Percentiles rank a stretch among this genome's conserved stretches.
Evolutionary conservation across 495 filamentous ascomycete genomes (phyloP).

Genomic region (Sphaerosporella brunnea): DNA sequence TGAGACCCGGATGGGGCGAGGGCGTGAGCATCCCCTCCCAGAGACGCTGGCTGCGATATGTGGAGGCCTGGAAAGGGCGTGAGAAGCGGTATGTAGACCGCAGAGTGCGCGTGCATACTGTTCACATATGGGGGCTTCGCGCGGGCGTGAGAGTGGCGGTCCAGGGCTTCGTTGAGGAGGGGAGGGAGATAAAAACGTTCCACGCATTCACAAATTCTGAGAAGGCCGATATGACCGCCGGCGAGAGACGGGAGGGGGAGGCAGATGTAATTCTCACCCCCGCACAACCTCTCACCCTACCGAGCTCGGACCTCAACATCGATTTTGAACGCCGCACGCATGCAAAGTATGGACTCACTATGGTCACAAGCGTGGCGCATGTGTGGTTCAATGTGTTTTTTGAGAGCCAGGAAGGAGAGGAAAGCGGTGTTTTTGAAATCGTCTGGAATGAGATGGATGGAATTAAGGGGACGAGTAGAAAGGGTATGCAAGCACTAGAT

Average conservation of each 20-base stretch:
- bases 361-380: slow-evolving; percentile 84
- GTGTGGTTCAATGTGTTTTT: slow-evolving; percentile 96
- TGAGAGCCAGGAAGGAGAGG: slow-evolving; percentile 46
- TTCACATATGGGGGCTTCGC: slow-evolving; percentile 77
- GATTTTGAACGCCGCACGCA: slow-evolving; percentile 68
- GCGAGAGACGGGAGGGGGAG: slow-evolving; percentile 31
- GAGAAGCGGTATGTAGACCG: slow-evolving; percentile 66
- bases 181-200: slow-evolving; percentile 65
- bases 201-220: slow-evolving; percentile 65
- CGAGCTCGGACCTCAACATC: slow-evolving; percentile 75
- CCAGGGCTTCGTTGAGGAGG: slow-evolving; percentile 72
- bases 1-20: slow-evolving; percentile 71
- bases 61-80: slow-evolving; percentile 63
- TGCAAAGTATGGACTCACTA: slow-evolving; percentile 56
- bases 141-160: slow-evolving; percentile 77
- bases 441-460: slow-evolving; percentile 52
- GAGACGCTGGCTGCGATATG: slow-evolving; percentile 72
- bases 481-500: slow-evolving; percentile 68
- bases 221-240: slow-evolving; percentile 49
- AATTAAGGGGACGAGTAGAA: slow-evolving; percentile 60
- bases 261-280: slow-evolving; percentile 59
- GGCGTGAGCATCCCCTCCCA: slow-evolving; percentile 92
- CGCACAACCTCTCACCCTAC: slow-evolving; percentile 39
- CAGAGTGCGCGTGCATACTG: slow-evolving; percentile 64
- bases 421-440: slow-evolving; percentile 43